These are phyloP conservation scores for Boletus reticuloceps DNA, from an alignment of 768 basidiomycete species.

Conservation along the genomic window DNA sequence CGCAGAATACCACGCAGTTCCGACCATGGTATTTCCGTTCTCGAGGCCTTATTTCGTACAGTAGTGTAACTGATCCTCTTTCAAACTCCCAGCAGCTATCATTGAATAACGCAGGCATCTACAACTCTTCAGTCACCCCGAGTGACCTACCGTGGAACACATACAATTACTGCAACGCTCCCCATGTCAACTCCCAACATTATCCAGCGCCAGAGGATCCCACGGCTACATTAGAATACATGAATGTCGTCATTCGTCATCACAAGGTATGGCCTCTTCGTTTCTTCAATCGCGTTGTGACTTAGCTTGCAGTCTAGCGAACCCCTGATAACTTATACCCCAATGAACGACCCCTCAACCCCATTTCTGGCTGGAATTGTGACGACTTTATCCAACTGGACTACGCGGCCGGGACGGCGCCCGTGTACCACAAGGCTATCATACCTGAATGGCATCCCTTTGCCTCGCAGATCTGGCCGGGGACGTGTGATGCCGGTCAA, in stretches of 20 bases:
- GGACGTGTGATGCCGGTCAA: slow-evolving; percentile 46
- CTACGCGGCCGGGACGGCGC: slow-evolving; percentile 36
- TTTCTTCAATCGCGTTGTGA: background rate
- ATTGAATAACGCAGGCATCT: slow-evolving; percentile 33
- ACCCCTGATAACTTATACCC: slow-evolving; percentile 52
- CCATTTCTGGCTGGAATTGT: slow-evolving; percentile 40
- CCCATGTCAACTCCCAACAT: slow-evolving; percentile 41
- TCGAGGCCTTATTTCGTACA: background rate
- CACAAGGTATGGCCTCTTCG: slow-evolving; percentile 38
- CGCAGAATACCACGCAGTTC: background rate
- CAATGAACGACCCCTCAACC: slow-evolving; percentile 39
- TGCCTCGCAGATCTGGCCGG: slow-evolving; percentile 42
- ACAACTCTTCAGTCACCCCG: slow-evolving; percentile 45
- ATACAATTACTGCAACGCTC: slow-evolving; percentile 54
- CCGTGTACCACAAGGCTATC: slow-evolving; percentile 39
- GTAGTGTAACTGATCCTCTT: background rate
- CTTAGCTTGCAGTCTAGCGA: slow-evolving; percentile 28
- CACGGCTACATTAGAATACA: slow-evolving; percentile 36
- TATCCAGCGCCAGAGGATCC: slow-evolving; percentile 32
- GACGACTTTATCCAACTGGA: slow-evolving; percentile 36
- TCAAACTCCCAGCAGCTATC: slow-evolving; percentile 6
- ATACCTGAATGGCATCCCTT: slow-evolving; percentile 45
- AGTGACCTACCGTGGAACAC: slow-evolving; percentile 43
- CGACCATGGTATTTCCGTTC: slow-evolving; percentile 6
- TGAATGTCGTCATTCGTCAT: slow-evolving; percentile 44